These are phyloP conservation scores for Babesia gibsoni DNA, from an alignment of 169 alveolate genomes.

Conservation along the genomic window DNA sequence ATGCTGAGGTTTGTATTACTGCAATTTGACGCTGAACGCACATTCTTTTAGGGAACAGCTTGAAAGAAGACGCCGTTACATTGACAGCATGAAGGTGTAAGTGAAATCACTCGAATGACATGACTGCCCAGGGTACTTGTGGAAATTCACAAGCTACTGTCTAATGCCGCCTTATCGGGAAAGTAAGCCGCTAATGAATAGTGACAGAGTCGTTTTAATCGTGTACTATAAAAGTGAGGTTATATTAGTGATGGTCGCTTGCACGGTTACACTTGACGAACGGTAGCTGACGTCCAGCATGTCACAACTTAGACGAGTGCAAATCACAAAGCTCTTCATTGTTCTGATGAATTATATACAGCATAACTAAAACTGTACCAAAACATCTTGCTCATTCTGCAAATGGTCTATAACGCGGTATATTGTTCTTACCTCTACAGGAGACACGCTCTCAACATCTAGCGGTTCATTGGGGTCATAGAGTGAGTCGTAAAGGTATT, in stretches of 20 bases:
- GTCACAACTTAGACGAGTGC: no score
- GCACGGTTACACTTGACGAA: no score
- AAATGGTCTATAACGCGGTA: no score
- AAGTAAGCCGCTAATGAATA: no score
- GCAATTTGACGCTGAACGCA: no score
- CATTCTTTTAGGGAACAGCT: slow-evolving; percentile 58
- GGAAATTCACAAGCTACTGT: slow-evolving; percentile 6
- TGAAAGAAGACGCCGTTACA: slow-evolving; percentile 63
- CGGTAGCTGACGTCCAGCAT: no score
- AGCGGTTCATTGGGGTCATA: slow-evolving; percentile 45
- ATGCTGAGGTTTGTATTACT: neutral
- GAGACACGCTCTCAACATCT: slow-evolving; percentile 24
- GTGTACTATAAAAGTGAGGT: no score
- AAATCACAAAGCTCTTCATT: neutral
- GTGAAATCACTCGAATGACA: slow-evolving; percentile 17
- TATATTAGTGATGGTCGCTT: no score
- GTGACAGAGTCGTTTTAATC: no score
- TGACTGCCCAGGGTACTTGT: slow-evolving; percentile 44
- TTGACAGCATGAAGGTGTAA: slow-evolving; percentile 72
- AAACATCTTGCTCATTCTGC: neutral
- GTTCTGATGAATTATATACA: neutral
- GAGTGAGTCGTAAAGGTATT: slow-evolving; percentile 65
- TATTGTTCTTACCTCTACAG: slow-evolving; percentile 33
- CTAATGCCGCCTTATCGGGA: no score
- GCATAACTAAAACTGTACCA: neutral